A percentile compares a stretch with the other conserved stretches of the same genome.
Evolutionary conservation across 768 basidiomycete genomes (phyloP).

Genomic region (Suillus ampliporus): DNA sequence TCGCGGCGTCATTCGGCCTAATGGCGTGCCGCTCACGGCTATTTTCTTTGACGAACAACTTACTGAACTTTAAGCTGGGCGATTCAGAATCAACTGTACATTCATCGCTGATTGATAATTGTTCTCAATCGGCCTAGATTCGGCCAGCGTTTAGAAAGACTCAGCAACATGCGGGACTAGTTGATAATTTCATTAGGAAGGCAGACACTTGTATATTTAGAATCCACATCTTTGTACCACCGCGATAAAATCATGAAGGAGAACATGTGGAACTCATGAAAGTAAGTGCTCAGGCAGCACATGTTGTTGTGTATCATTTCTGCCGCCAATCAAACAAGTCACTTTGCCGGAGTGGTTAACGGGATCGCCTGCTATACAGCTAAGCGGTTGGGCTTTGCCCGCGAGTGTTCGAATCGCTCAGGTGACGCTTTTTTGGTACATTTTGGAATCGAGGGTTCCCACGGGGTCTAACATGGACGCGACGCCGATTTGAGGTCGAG

Average conservation of each 20-base stretch:
- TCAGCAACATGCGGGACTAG: neutral
- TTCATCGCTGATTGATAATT: neutral
- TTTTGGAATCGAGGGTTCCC: neutral
- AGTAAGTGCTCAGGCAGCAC: no score
- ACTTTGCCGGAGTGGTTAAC: constrained; percentile 97
- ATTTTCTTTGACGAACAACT: constrained; percentile 76
- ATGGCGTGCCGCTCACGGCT: constrained; percentile 75
- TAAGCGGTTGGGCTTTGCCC: constrained; percentile 65
- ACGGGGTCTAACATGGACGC: neutral
- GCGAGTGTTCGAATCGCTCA: constrained; percentile 68
- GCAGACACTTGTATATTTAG: neutral
- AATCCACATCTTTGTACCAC: no score
- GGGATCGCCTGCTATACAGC: constrained; percentile 73
- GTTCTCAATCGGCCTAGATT: neutral
- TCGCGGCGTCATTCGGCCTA: constrained; percentile 70
- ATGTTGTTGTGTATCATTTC: neutral
- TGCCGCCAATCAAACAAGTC: constrained; percentile 50
- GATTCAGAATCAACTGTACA: no score
- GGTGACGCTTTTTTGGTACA: constrained; percentile 53
- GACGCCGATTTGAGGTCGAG: no score
- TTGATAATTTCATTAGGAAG: neutral
- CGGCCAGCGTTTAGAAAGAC: no score
- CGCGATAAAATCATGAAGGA: no score
- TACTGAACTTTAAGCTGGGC: constrained; percentile 18
- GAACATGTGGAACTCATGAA: neutral